Evolutionary conservation across 139 green algal genomes (phyloP), one percentile per base, ranked within the genome.

Genomic region (Chlorella ohadii): DNA sequence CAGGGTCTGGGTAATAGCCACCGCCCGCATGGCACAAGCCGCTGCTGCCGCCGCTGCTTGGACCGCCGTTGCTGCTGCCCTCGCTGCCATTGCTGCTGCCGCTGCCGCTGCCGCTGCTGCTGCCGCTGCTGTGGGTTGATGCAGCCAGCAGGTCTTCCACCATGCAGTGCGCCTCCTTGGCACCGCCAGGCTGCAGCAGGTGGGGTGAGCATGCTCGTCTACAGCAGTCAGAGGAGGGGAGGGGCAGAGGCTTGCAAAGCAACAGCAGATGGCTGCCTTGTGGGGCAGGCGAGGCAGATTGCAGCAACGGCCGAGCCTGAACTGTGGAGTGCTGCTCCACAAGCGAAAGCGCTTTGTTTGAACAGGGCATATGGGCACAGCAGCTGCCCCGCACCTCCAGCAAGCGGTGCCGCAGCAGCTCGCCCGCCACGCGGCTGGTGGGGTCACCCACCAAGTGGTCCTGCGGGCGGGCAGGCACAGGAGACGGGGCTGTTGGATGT

Each of bases 401-500:
- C 82, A 90, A 57, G 23, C 47, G 41, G 34, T 56, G 70, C 36
- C 76, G 79, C 74, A 90, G 82, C 75, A 82, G 36, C 68, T 84
- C 72, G 9, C 82, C 82, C 11, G 74, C 81, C 28, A 56, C 47
- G 12, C 68, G 27, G 38, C 81, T 55, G n/a, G 28, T 31, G n/a
- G 90, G 91, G 76, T 94, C 91, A 2, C 73, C 85, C 23, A 72
- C 82, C 22, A 96, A 87, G n/a, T 88, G 73, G 31, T 77, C 66
- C 23, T 88, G 70, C 70, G 34, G 11, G 15, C 22, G 61, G 61
- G 61, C 61, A 33, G 61, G 61, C 28, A 67, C 23, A 13, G 23
- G 33, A n/a, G 61, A 7, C 23, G 23, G 2, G 61, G 61, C 61
- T 13, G 28, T 13, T 31, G 20, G 23, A n/a, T n/a, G n/a, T n/a